Percentiles rank a stretch among this genome's conserved stretches.
phyloP scores from a whole-genome alignment of 2,329 filamentous ascomycete species.

The Ophiocordyceps camponoti-rufipedis region DNA sequence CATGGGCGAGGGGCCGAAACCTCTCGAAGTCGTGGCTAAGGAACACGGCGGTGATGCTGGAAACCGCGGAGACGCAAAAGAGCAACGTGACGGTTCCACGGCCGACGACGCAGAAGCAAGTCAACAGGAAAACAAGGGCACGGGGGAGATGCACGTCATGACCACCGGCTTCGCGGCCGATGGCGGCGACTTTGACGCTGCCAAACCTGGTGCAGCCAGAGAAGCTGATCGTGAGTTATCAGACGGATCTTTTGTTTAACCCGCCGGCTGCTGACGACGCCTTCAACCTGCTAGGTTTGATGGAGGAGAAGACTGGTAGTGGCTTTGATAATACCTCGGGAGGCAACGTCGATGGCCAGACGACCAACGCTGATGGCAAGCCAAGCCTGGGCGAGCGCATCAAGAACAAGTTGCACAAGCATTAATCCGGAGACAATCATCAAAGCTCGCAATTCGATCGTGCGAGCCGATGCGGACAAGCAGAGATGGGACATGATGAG shows the following conservation, averaged over 20 bases:
- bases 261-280: neutral
- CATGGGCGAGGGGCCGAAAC: conserved; percentile 10
- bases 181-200: conserved; percentile 49
- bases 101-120: conserved; percentile 2
- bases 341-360: neutral
- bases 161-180: conserved; percentile 41
- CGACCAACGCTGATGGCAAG: conserved; percentile 18
- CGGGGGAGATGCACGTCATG: conserved; percentile 38
- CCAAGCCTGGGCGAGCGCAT: conserved; percentile 23
- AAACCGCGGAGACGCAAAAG: conserved; percentile 10
- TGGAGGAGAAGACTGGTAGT: conserved; percentile 12
- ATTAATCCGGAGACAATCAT: no score
- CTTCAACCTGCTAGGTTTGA: conserved; percentile 9
- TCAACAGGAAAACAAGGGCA: conserved; percentile 21
- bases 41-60: conserved; percentile 16
- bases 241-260: neutral
- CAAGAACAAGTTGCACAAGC: no score
- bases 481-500: no score
- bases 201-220: conserved; percentile 41
- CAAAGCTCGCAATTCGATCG: no score
- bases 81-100: no score
- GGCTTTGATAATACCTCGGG: neutral
- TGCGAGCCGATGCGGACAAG: no score
- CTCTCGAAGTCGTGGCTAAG: conserved; percentile 17
- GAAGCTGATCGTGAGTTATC: conserved; percentile 45